phyloP scores from a whole-genome alignment of 2,329 filamentous ascomycete genomes.

The Didymella exigua region DNA sequence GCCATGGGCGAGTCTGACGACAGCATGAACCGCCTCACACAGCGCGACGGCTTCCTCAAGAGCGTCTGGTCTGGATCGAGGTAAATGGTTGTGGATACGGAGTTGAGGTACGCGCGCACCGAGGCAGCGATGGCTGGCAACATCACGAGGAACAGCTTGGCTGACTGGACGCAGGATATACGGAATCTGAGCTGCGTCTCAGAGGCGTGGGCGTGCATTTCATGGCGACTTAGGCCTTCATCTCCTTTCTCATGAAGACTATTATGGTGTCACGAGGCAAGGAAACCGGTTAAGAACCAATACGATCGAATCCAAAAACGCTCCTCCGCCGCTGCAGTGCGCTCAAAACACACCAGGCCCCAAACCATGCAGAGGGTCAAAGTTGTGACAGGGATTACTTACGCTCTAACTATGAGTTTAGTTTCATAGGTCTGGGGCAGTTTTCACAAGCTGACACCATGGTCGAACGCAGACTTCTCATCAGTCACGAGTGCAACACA shows the following conservation, averaged over 20 bases:
- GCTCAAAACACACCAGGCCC: not conserved
- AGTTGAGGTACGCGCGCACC: slow-evolving; percentile 37
- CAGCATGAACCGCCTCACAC: slow-evolving; percentile 90
- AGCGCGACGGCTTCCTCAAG: slow-evolving; percentile 97
- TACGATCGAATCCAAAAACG: slow-evolving; percentile 39
- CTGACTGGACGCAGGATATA: slow-evolving; percentile 37
- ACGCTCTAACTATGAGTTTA: not conserved
- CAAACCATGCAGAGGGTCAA: not conserved
- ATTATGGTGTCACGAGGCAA: slow-evolving; percentile 43
- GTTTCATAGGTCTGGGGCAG: not conserved
- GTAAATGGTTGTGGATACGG: slow-evolving; percentile 50
- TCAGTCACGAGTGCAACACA: not conserved
- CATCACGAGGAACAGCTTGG: not conserved
- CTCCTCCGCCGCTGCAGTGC: slow-evolving; percentile 6
- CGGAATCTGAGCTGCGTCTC: slow-evolving; percentile 35
- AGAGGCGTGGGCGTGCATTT: slow-evolving; percentile 36
- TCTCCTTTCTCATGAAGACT: slow-evolving; percentile 34
- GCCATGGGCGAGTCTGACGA: slow-evolving; percentile 98
- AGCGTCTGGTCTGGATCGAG: slow-evolving; percentile 83
- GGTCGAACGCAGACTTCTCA: not conserved
- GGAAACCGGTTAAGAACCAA: slow-evolving; percentile 35
- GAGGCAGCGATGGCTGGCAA: not conserved
- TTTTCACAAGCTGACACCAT: not conserved
- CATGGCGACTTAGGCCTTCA: slow-evolving; percentile 37
- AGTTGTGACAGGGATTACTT: not conserved